These are phyloP conservation scores for Anthracocystis walkeri DNA, from an alignment of 1,284 basidiomycete species.

Conservation along the genomic window DNA sequence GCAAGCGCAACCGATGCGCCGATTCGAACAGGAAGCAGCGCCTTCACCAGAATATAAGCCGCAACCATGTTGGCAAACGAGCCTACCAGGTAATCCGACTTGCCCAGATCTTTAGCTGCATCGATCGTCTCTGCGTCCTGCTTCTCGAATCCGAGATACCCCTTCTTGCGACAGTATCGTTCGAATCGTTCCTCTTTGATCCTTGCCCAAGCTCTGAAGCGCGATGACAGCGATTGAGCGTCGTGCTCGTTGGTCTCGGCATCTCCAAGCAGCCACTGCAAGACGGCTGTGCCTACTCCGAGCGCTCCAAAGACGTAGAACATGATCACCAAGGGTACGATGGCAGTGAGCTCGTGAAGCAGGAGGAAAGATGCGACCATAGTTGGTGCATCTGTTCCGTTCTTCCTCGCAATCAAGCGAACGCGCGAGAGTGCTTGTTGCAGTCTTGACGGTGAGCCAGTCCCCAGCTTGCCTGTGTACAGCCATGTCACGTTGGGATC, in stretches of 20 bases:
- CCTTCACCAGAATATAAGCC: constrained; percentile 88
- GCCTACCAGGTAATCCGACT: constrained; percentile 73
- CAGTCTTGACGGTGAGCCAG: constrained; percentile 26
- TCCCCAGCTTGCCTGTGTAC: constrained; percentile 20
- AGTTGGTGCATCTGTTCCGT: constrained; percentile 79
- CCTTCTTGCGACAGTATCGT: constrained; percentile 81
- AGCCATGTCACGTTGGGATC: constrained; percentile 57
- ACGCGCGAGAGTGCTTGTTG: constrained; percentile 41
- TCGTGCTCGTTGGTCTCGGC: constrained; percentile 13
- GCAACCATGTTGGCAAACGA: constrained; percentile 73
- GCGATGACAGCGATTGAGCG: constrained; percentile 5
- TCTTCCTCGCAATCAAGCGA: constrained; percentile 43
- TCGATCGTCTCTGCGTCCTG: constrained; percentile 53
- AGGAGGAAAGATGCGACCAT: constrained; percentile 83
- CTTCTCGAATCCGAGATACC: constrained; percentile 83
- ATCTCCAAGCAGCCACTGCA: constrained; percentile 70
- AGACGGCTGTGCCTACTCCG: constrained; percentile 79
- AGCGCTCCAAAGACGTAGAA: constrained; percentile 80
- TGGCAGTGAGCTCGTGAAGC: constrained; percentile 87
- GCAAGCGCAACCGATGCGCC: constrained; percentile 80
- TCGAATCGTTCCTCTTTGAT: constrained; percentile 74
- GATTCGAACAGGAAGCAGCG: constrained; percentile 80
- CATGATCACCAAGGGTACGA: constrained; percentile 80
- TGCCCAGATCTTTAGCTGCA: constrained; percentile 49
- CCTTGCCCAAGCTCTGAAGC: constrained; percentile 31